Conservation (phyloP, 192 early-diverging fungal species). For the Coemansia sp. region DNA sequence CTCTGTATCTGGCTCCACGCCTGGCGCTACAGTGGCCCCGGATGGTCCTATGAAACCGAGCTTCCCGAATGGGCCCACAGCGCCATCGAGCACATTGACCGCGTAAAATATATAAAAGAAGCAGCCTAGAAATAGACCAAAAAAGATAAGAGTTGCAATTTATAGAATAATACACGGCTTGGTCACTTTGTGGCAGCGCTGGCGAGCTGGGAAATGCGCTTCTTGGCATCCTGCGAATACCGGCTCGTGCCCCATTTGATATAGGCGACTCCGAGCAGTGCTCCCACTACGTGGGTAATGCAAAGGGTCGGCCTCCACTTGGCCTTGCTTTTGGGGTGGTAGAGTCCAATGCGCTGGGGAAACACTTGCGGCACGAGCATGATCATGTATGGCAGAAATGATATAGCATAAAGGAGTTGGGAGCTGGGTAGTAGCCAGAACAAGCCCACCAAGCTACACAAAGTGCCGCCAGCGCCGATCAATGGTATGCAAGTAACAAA, state of each 20-base stretch:
- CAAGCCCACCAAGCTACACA: not conserved
- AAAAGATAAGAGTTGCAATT: not conserved
- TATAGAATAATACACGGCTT: not conserved
- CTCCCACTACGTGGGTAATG: not conserved
- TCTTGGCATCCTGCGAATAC: not conserved
- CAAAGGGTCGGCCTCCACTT: not conserved
- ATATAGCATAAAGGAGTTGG: not conserved
- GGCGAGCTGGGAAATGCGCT: not conserved
- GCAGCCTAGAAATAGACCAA: no score
- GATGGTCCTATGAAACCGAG: conserved; percentile 79
- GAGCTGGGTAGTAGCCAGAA: not conserved
- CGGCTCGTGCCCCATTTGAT: not conserved
- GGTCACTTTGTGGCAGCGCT: not conserved
- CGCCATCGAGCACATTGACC: conserved; percentile 46
- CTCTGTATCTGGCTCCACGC: conserved; percentile 91
- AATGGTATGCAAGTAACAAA: not conserved
- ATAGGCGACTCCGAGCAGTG: not conserved
- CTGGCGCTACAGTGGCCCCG: conserved; percentile 75
- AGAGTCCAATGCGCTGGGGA: not conserved
- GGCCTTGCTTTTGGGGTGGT: not conserved
- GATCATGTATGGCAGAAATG: not conserved
- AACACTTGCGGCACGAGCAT: not conserved
- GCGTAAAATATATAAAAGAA: conserved; percentile 24
- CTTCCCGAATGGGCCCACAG: conserved; percentile 81
- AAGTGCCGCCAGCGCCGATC: not conserved